These are phyloP conservation scores for Coemansia brasiliensis DNA, from an alignment of 192 early-diverging fungal species.

Conservation along the genomic window DNA sequence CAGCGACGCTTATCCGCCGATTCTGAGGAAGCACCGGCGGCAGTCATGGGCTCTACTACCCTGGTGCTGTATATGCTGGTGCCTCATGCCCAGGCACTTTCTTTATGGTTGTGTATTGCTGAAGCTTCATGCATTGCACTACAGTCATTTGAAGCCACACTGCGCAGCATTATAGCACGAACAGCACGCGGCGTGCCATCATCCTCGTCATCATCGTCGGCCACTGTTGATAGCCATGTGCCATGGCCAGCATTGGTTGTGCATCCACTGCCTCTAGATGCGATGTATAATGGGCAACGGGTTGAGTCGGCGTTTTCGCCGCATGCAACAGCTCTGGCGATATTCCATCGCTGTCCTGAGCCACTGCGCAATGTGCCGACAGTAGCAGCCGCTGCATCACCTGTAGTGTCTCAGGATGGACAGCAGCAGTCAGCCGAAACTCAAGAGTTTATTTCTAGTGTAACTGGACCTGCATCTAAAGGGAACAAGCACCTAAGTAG, in stretches of 20 bases:
- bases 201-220: not conserved
- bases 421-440: not conserved
- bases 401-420: not conserved
- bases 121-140: slow-evolving; percentile 17
- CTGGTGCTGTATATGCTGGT: slow-evolving; percentile 41
- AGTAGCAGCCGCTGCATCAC: not conserved
- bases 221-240: slow-evolving; percentile 5
- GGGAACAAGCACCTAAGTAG: not conserved
- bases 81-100: slow-evolving; percentile 18
- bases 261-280: slow-evolving; percentile 43
- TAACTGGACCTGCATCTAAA: not conserved
- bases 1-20: slow-evolving; percentile 7
- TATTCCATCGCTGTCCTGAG: slow-evolving; percentile 39
- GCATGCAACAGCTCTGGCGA: slow-evolving; percentile 22
- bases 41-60: slow-evolving; percentile 18
- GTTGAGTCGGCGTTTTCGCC: slow-evolving; percentile 10
- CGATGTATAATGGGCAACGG: slow-evolving; percentile 17
- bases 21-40: not conserved
- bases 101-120: slow-evolving; percentile 33
- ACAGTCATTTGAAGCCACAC: slow-evolving; percentile 22
- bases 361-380: not conserved
- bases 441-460: not conserved
- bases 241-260: slow-evolving; percentile 35
- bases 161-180: slow-evolving; percentile 27
- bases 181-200: slow-evolving; percentile 25